Base-by-base conservation (phyloP, 768 basidiomycete species). In the Naganishia antarctica region DNA sequence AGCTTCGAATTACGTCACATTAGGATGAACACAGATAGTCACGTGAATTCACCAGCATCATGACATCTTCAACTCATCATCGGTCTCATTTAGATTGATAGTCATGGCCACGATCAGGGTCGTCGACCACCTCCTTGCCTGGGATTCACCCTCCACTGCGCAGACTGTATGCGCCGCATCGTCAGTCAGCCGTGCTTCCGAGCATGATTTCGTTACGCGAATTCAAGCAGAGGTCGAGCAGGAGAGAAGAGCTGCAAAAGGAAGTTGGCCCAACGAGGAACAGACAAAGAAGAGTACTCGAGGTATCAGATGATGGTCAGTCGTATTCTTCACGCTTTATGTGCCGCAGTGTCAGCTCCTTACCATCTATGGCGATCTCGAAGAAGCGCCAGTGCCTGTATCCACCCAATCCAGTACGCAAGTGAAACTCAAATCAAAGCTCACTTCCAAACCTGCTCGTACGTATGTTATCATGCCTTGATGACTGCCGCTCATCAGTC, bases 391-490 rank as follows among this genome's bases (percentile, higher is more conserved):
- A 44, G n/a, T 7, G 34, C 34, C 43, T 9, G 8, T 18, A 5
- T 18, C n/a, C 9, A 44, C 43, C 8, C 13, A 5, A 9, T 18
- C 18, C 9, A n/a, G 6, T 11, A 44, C 43, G 43, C 8, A n/a
- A 9, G 43, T 7, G 18, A 44, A 44, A 21, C 8, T 15, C 7
- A 44, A 44, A 18, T 12, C 43, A 18, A 44, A 18, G 18, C 32
- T 57, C 16, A 18, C 37, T 16, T 57, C 23, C 21, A 11, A 57
- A 29, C 7, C 53, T 41, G 53, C 53, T 26, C 53, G 53, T 57
- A 57, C 28, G 53, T 18, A 31, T 51, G 26, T 3, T n/a, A 4
- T 28, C 29, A 15, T 28, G n/a, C n/a, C n/a, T n/a, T n/a, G n/a
- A n/a, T n/a, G n/a, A n/a, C n/a, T n/a, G n/a, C n/a, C n/a, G n/a